These are phyloP conservation scores for Verticillium dahliae DNA, from an alignment of 2,329 filamentous ascomycete genomes.

Conservation along the genomic window DNA sequence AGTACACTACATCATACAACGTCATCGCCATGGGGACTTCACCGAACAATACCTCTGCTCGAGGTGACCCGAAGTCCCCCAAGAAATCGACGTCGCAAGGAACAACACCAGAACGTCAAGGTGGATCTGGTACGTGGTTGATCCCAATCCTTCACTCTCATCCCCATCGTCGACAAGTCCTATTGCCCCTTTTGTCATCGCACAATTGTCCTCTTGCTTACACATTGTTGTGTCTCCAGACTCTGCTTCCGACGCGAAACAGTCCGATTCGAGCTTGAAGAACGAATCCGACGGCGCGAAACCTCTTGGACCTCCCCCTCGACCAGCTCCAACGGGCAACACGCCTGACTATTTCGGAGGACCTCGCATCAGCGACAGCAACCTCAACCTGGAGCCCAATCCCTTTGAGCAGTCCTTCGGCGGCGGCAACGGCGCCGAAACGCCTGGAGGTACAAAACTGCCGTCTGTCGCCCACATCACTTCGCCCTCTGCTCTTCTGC, in stretches of 20 bases:
- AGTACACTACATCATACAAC: conserved; percentile 28
- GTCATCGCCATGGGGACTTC: conserved; percentile 43
- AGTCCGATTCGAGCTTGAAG: conserved; percentile 42
- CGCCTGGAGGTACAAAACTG: conserved; percentile 75
- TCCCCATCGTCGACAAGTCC: conserved; percentile 5
- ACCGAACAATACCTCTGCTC: conserved; percentile 28
- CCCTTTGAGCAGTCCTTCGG: conserved; percentile 95
- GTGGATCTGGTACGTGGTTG: conserved; percentile 23
- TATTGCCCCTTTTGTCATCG: not conserved
- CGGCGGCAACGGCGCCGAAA: conserved; percentile 58
- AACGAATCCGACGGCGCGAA: conserved; percentile 54
- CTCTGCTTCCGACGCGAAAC: conserved; percentile 38
- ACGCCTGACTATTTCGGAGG: conserved; percentile 65
- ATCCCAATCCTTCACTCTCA: conserved; percentile 8
- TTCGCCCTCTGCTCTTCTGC: conserved; percentile 76
- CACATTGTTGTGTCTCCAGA: conserved; percentile 23
- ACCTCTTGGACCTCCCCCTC: conserved; percentile 65
- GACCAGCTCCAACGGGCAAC: conserved; percentile 49
- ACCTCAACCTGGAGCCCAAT: conserved; percentile 78
- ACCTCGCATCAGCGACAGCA: conserved; percentile 35
- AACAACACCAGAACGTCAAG: conserved; percentile 31
- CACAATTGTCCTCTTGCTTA: conserved; percentile 10
- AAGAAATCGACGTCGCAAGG: conserved; percentile 31
- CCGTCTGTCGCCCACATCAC: conserved; percentile 87
- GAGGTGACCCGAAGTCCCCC: conserved; percentile 42